Evolutionary conservation across 1,284 basidiomycete genomes (phyloP).

Genomic region (Marasmius sp.): DNA sequence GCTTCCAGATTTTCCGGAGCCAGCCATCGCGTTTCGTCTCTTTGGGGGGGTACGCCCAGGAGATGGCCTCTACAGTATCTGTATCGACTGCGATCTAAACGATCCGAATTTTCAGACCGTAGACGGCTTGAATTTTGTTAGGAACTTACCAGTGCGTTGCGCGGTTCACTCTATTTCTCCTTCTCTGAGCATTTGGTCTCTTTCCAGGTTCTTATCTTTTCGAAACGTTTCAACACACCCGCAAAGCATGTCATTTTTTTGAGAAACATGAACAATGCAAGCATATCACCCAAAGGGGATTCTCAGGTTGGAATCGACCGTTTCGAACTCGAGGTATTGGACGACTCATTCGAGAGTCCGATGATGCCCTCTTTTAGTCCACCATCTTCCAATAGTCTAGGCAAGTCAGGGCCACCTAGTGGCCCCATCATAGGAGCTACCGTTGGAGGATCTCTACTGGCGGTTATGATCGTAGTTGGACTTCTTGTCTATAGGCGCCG

Average conservation of each 20-base stretch:
- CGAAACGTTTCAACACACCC: not conserved
- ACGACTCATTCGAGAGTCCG: too few relatives aligned
- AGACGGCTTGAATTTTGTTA: slow-evolving; percentile 28
- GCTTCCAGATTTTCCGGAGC: slow-evolving; percentile 15
- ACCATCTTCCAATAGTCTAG: not conserved
- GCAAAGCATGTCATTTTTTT: not conserved
- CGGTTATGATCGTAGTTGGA: too few relatives aligned
- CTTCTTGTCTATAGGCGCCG: too few relatives aligned
- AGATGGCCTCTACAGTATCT: slow-evolving; percentile 16
- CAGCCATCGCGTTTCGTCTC: slow-evolving; percentile 29
- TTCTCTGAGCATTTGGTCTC: slow-evolving; percentile 19
- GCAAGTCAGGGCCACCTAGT: not conserved
- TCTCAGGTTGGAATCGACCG: slow-evolving; percentile 28
- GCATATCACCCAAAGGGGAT: slow-evolving; percentile 15
- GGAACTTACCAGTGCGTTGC: slow-evolving; percentile 26
- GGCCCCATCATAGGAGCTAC: too few relatives aligned
- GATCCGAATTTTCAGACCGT: slow-evolving; percentile 22
- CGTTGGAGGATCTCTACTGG: too few relatives aligned
- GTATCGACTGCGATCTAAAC: slow-evolving; percentile 28
- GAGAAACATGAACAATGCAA: not conserved
- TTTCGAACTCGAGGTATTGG: slow-evolving; percentile 24
- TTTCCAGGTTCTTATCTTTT: slow-evolving; percentile 20
- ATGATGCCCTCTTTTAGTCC: too few relatives aligned
- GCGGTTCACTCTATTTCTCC: not conserved
- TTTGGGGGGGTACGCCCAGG: slow-evolving; percentile 24